Evolutionary conservation across 169 alveolate species (phyloP), one percentile per base, ranked within the genome.

Genomic region (Babesia sp.): DNA sequence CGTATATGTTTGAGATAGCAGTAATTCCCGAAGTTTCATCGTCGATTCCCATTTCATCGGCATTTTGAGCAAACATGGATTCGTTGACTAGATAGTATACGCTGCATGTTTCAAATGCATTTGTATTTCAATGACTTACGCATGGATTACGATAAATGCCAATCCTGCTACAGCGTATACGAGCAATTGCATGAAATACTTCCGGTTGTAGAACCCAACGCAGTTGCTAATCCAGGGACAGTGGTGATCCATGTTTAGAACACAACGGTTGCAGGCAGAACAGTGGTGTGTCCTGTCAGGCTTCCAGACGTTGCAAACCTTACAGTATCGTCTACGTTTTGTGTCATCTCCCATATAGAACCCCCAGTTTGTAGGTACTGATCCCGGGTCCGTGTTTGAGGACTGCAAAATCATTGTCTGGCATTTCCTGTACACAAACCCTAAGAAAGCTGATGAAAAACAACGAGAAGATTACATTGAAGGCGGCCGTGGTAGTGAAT

Each of bases 261-360:
- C 98, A 83, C 95, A 97, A 70, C 98, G 83, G 79, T 95, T 95
- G 84, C 99, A 97, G 14, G 93, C 93, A 6, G 98, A 94, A 82
- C 99, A 98, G 83, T 98, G 99, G 74, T 97, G 99, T 20, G 99
- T 94, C 64, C 99, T 90, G 71, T 96, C 99, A 0, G 99, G 99
- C 79, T 96, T 97, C 96, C 98, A 96, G 11, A 95, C 97, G 88
- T 96, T 95, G 84, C 99, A 97, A 71, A 94, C 95, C 59, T 95
- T 87, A 86, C 99, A 97, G 78, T 96, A 97, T 55, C 99, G 72
- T 64, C 99, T 87, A 74, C 98, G 91, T 56, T 95, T 90, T 44
- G 96, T 97, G 46, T 96, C 96, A 76, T 97, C 99, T 34, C 99
- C 99, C 77, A 97, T 93, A 70, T 95, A 93, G 85, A 96, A 95